A percentile compares a stretch with the other conserved stretches of the same genome.
Evolutionary conservation across 176 grass and related monocot genomes (phyloP).

Genomic region (Zea luxurians): DNA sequence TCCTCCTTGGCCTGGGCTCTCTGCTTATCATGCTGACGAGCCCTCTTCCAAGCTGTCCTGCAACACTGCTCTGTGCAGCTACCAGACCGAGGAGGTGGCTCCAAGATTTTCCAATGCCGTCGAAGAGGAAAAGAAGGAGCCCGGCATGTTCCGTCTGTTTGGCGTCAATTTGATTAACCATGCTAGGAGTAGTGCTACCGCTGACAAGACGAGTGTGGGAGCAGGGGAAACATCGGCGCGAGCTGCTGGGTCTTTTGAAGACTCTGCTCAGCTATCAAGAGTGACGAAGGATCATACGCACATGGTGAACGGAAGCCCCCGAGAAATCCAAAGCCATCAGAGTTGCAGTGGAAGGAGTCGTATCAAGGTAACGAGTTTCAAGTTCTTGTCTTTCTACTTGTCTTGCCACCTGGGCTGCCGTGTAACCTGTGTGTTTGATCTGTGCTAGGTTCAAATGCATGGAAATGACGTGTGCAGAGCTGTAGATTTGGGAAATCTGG

Average conservation of each 20-base stretch:
- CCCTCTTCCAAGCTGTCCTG: conserved; percentile 39
- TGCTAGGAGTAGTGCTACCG: not conserved
- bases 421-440: conserved; percentile 10
- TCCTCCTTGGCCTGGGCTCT: conserved; percentile 39
- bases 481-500: conserved; percentile 62
- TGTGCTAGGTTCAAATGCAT: conserved; percentile 94
- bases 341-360: conserved; percentile 35
- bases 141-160: conserved; percentile 50
- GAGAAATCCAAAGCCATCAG: conserved; percentile 57
- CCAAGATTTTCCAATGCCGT: conserved; percentile 29
- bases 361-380: conserved; percentile 45
- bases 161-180: conserved; percentile 55
- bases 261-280: conserved; percentile 49
- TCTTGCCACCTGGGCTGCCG: not conserved
- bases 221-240: conserved; percentile 23
- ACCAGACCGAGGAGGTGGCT: conserved; percentile 33
- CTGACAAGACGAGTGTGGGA: conserved; percentile 12
- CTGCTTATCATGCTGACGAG: conserved; percentile 41
- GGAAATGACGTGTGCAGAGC: conserved; percentile 77
- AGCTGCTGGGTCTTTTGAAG: conserved; percentile 44
- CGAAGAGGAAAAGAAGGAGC: conserved; percentile 47
- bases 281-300: conserved; percentile 35
- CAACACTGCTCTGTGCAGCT: conserved; percentile 35
- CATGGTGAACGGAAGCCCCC: conserved; percentile 41
- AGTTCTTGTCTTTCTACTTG: not conserved